phyloP scores from a whole-genome alignment of 192 early-diverging fungal species.

The Gigaspora rosea region DNA sequence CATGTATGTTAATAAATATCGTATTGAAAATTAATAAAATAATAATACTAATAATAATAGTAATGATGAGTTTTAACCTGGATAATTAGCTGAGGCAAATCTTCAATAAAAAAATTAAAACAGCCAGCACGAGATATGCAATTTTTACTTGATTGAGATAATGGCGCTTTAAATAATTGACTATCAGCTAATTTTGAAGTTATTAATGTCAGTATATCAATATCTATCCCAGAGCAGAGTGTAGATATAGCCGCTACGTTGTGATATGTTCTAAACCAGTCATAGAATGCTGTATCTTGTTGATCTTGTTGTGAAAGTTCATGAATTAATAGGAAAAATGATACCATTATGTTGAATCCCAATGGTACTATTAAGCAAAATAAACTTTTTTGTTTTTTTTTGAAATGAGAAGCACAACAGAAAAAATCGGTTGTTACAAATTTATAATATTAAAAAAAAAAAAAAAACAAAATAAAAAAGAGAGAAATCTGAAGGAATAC shows the following conservation, averaged over 20 bases:
- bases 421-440: background rate
- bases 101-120: slow-evolving; percentile 9
- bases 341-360: background rate
- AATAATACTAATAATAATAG: background rate
- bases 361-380: background rate
- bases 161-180: background rate
- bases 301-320: background rate
- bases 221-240: background rate
- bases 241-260: background rate
- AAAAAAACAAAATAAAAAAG: background rate
- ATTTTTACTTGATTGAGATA: background rate
- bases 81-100: background rate
- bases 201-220: background rate
- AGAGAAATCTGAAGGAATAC: background rate
- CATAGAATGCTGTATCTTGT: background rate
- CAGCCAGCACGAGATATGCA: background rate
- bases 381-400: background rate
- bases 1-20: background rate
- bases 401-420: background rate
- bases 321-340: background rate
- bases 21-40: background rate
- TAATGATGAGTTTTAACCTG: background rate
- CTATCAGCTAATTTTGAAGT: background rate
- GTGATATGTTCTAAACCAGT: slow-evolving; percentile 3
- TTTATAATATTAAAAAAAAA: background rate